Evolutionary conservation across 2,329 filamentous ascomycete species (phyloP), one percentile per base, ranked within the genome.

Genomic region (Ophiognomonia clavigignenti-juglandacearum): DNA sequence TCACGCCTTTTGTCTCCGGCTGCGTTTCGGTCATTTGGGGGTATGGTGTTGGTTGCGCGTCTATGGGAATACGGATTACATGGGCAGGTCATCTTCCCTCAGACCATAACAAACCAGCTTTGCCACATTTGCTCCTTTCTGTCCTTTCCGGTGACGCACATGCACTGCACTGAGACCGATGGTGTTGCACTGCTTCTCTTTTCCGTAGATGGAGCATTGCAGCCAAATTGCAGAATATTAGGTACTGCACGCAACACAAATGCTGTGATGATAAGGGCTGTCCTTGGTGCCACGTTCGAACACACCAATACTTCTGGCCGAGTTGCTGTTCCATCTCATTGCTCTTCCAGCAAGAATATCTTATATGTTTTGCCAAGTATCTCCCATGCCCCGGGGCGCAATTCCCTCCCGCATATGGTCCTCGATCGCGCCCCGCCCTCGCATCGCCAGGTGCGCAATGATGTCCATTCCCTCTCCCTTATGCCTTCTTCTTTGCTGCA

Each of bases 401-500:
- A n/a, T n/a, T n/a, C n/a, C n/a, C n/a, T n/a, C n/a, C n/a, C n/a
- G n/a, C n/a, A n/a, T n/a, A n/a, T n/a, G n/a, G n/a, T n/a, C n/a
- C n/a, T n/a, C n/a, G n/a, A n/a, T n/a, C n/a, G n/a, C n/a, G n/a
- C n/a, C n/a, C n/a, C n/a, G n/a, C n/a, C n/a, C n/a, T n/a, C n/a
- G n/a, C n/a, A n/a, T n/a, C n/a, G n/a, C n/a, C n/a, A n/a, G n/a
- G n/a, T n/a, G n/a, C n/a, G n/a, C n/a, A n/a, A n/a, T n/a, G n/a
- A n/a, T 26, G 24, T 26, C 10, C 24, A 6, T 10, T 26, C 24
- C 29, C 11, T 14, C 11, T 13, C 16, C 45, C 58, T 73, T 76
- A 88, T 51, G 84, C 82, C 83, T 95, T 93, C 83, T 96, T 95
- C 77, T 88, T 89, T 34, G 71, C 65, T 26, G 86, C 85, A 48